A percentile compares a stretch with the other conserved stretches of the same genome.
Conservation (phyloP, 805 yeast genomes). For the Sugiyamaella smithiae region DNA sequence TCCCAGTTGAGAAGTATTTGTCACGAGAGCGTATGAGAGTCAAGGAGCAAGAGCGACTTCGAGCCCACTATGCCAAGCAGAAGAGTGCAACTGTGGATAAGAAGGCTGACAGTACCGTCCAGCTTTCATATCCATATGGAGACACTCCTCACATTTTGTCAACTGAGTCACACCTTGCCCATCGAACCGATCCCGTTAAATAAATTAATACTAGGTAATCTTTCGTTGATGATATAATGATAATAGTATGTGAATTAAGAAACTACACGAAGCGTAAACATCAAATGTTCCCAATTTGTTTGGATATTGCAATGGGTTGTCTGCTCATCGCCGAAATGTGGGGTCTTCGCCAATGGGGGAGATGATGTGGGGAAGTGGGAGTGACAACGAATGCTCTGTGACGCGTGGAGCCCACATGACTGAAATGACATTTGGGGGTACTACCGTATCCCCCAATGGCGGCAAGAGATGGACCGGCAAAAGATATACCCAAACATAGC, state of each 20-base stretch:
- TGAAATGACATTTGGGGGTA: too few species aligned
- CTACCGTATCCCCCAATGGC: too few species aligned
- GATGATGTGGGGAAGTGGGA: too few species aligned
- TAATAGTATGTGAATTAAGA: not conserved
- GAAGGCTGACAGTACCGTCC: not conserved
- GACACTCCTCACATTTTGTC: slow-evolving; percentile 5
- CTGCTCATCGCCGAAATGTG: too few species aligned
- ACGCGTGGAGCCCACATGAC: too few species aligned
- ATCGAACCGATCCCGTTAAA: too few species aligned
- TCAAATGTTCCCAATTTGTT: not conserved
- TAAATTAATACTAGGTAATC: too few species aligned
- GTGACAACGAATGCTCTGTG: too few species aligned
- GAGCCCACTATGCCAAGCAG: slow-evolving; percentile 6
- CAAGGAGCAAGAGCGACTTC: slow-evolving; percentile 1
- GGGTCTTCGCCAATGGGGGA: too few species aligned
- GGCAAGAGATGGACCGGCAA: too few species aligned
- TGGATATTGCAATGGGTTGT: too few species aligned
- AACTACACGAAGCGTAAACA: not conserved
- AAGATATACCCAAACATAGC: too few species aligned
- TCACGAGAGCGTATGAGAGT: slow-evolving; percentile 4
- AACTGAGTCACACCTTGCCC: not conserved
- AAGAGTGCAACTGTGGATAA: not conserved
- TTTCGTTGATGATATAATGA: not conserved
- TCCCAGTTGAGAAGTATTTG: slow-evolving; percentile 7
- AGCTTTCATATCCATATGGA: slow-evolving; percentile 6